Evolutionary conservation across 179 eudicot genomes (phyloP), one percentile per base, ranked within the genome.

Genomic region (Monotropa hypopitys): DNA sequence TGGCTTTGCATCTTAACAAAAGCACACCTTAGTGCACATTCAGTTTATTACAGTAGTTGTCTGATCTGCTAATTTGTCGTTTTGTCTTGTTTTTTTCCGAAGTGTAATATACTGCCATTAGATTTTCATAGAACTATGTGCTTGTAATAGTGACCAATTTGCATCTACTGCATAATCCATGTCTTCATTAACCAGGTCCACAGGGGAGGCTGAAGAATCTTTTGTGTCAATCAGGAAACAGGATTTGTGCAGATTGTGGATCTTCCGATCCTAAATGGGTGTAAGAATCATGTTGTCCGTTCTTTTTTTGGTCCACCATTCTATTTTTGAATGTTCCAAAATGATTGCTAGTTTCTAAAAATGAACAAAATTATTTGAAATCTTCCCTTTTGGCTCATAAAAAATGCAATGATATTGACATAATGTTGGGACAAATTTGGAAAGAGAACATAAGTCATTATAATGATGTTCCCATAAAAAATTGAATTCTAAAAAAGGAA

Each of bases 231-330:
- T 23, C 88, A 20, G 88, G 91, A 72, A 95, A 95, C 76, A 81
- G 56, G 80, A 70, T 86, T 18, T 95, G 99, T 84, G 98, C 99
- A 62, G 99, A 95, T 83, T 93, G 99, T 89, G 97, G 97, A 81
- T 82, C 98, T 47, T 89, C 88, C 7, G 89, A 93, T 80, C 99
- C 99, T 51, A 95, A 91, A 88, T 95, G 99, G 99, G 98, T 91
- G 99, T 95, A 91, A 91, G 97, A 84, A 79, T 81, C 51, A 74
- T 18, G 40, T 67, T 47, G 75, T 49, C n/a, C n/a, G n/a, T n/a
- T n/a, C n/a, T n/a, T n/a, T n/a, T n/a, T n/a, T n/a, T n/a, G n/a
- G n/a, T n/a, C n/a, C n/a, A n/a, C n/a, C n/a, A n/a, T n/a, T n/a
- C n/a, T n/a, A n/a, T n/a, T n/a, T n/a, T n/a, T n/a, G n/a, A n/a